Percentiles rank a stretch among this genome's conserved stretches.
Conservation (phyloP, 1,139 yeast genomes). For the Candida labiduridarum region DNA sequence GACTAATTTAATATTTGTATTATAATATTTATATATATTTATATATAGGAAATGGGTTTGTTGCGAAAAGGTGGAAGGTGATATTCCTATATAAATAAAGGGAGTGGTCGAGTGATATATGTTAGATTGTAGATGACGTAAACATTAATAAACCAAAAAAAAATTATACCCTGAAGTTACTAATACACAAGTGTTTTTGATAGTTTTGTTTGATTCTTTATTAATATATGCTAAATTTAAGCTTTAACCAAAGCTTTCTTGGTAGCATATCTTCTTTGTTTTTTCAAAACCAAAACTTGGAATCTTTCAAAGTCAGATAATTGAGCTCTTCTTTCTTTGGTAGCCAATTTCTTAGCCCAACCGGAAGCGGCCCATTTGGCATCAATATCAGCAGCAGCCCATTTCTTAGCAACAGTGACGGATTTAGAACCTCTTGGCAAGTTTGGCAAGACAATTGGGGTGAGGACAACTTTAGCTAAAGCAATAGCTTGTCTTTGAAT, state of each 20-base stretch:
- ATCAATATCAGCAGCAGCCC: conserved; percentile 88
- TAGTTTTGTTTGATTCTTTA: conserved; percentile 9
- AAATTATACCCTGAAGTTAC: conserved; percentile 9
- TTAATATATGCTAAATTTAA: conserved; percentile 37
- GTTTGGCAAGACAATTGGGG: conserved; percentile 82
- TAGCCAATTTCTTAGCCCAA: conserved; percentile 98
- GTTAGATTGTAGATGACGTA: conserved; percentile 21
- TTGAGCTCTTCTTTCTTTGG: conserved; percentile 88
- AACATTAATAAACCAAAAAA: conserved; percentile 27
- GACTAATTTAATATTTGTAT: conserved; percentile 6
- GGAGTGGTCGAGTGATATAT: conserved; percentile 2
- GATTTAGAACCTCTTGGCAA: conserved; percentile 96
- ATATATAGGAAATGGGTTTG: conserved; percentile 4
- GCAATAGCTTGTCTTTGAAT: conserved; percentile 91
- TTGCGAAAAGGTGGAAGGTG: neutral
- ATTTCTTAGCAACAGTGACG: conserved; percentile 83
- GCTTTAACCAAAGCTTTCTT: conserved; percentile 85
- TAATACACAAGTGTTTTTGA: conserved; percentile 10
- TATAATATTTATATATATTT: conserved; percentile 7
- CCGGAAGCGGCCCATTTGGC: conserved; percentile 91
- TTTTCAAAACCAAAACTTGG: conserved; percentile 97
- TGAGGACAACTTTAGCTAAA: conserved; percentile 86
- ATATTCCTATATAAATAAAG: conserved; percentile 2
- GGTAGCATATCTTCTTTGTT: conserved; percentile 94
- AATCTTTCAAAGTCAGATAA: conserved; percentile 98